These are phyloP conservation scores for Leccinum insigne DNA, from an alignment of 1,284 basidiomycete genomes.

Conservation along the genomic window DNA sequence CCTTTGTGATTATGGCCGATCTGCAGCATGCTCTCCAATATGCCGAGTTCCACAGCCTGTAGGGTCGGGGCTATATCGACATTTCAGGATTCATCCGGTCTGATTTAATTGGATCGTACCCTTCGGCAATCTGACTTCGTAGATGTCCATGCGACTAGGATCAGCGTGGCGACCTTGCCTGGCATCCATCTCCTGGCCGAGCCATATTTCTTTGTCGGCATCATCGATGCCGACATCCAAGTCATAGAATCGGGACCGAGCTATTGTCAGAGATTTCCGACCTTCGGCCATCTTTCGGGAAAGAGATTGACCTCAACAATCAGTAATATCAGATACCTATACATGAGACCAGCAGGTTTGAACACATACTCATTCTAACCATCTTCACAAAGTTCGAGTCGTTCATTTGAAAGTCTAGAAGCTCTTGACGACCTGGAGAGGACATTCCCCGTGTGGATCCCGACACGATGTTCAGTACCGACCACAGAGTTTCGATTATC, in stretches of 20 bases:
- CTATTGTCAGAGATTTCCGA: neutral
- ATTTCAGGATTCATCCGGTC: neutral
- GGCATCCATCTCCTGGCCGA: neutral
- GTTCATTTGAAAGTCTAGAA: neutral
- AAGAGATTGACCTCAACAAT: neutral
- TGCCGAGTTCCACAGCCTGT: neutral
- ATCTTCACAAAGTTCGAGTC: neutral
- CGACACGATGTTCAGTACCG: neutral
- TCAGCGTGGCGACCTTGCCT: neutral
- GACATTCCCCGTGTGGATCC: neutral
- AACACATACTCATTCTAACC: neutral
- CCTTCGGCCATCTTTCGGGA: neutral
- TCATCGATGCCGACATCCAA: neutral
- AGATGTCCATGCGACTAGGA: neutral
- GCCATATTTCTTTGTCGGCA: neutral
- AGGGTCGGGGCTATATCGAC: neutral
- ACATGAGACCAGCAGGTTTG: neutral
- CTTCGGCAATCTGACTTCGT: neutral
- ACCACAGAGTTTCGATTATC: neutral
- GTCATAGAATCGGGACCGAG: neutral
- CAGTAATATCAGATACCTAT: neutral
- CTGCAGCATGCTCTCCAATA: neutral
- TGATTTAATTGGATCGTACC: neutral
- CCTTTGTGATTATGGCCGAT: neutral
- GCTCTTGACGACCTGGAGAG: neutral